Conservation (phyloP, 1,284 basidiomycete genomes). For the Ustilago bromivora region DNA sequence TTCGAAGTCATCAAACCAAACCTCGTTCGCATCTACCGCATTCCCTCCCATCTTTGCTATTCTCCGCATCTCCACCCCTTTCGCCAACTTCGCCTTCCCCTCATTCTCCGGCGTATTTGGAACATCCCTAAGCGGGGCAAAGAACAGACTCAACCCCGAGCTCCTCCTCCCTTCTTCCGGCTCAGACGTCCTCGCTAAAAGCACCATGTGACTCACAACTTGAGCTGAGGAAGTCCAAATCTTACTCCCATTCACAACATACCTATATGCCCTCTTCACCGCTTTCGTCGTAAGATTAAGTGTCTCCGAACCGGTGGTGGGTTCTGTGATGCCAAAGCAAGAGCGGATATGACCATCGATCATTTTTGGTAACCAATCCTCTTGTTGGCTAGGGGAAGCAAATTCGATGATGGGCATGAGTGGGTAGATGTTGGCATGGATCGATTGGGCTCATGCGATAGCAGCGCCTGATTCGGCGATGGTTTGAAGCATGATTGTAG, state of each 20-base stretch:
- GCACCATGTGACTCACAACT: conserved; percentile 65
- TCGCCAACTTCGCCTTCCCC: conserved; percentile 21
- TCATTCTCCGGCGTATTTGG: conserved; percentile 39
- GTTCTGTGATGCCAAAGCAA: conserved; percentile 71
- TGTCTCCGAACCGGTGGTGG: conserved; percentile 68
- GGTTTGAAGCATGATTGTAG: conserved; percentile 71
- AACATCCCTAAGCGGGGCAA: conserved; percentile 43
- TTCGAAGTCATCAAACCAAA: conserved; percentile 69
- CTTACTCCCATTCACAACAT: conserved; percentile 66
- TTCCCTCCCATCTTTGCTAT: conserved; percentile 71
- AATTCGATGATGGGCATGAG: conserved; percentile 58
- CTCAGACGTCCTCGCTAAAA: conserved; percentile 69
- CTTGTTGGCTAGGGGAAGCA: conserved; percentile 56
- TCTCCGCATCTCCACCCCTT: conserved; percentile 63
- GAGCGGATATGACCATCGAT: conserved; percentile 68
- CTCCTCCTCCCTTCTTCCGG: conserved; percentile 50
- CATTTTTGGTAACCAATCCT: conserved; percentile 67
- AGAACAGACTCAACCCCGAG: conserved; percentile 60
- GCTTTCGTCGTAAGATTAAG: conserved; percentile 67
- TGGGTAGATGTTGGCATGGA: conserved; percentile 61
- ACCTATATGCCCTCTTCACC: conserved; percentile 47
- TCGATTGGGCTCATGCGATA: conserved; percentile 51
- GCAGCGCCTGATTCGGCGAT: conserved; percentile 69
- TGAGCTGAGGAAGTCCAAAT: conserved; percentile 67
- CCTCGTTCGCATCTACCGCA: conserved; percentile 69